Percentiles rank a stretch among this genome's conserved stretches.
phyloP scores from a whole-genome alignment of 2,329 filamentous ascomycete species.

The Daldinia sp. region DNA sequence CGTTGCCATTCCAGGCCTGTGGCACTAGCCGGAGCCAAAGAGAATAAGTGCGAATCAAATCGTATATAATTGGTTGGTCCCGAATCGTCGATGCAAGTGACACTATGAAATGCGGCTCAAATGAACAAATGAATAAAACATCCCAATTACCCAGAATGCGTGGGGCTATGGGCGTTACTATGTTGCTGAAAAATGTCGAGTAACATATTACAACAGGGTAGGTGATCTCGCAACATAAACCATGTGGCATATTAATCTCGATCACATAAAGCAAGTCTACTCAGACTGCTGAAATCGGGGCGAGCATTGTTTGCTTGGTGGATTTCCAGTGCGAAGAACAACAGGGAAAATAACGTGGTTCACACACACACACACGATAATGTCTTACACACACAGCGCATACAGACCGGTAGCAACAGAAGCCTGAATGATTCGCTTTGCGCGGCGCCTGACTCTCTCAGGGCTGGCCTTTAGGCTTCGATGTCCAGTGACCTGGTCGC shows the following conservation, averaged over 20 bases:
- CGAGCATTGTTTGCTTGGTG: not conserved
- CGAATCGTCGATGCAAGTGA: not conserved
- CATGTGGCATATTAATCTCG: not conserved
- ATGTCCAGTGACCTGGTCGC: not conserved
- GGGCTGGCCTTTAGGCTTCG: not conserved
- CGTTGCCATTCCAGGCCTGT: constrained; percentile 9
- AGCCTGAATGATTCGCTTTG: not conserved
- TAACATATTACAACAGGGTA: constrained; percentile 10
- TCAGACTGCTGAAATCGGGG: not conserved
- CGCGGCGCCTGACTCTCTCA: not conserved
- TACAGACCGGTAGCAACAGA: not conserved
- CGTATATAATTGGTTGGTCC: constrained; percentile 14
- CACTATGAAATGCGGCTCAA: constrained; percentile 27
- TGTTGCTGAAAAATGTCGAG: constrained; percentile 17
- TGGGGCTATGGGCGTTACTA: not conserved
- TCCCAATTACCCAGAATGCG: not conserved
- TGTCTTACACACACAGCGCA: not conserved
- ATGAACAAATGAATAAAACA: constrained; percentile 1
- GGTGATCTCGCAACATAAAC: constrained; percentile 8
- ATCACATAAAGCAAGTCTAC: not conserved
- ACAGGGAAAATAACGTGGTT: not conserved
- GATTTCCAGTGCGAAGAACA: not conserved
- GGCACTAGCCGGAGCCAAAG: constrained; percentile 3
- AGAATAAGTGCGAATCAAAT: constrained; percentile 19
- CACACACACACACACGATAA: not conserved